phyloP scores from a whole-genome alignment of 2,329 filamentous ascomycete species.

The Colletotrichum navitas region DNA sequence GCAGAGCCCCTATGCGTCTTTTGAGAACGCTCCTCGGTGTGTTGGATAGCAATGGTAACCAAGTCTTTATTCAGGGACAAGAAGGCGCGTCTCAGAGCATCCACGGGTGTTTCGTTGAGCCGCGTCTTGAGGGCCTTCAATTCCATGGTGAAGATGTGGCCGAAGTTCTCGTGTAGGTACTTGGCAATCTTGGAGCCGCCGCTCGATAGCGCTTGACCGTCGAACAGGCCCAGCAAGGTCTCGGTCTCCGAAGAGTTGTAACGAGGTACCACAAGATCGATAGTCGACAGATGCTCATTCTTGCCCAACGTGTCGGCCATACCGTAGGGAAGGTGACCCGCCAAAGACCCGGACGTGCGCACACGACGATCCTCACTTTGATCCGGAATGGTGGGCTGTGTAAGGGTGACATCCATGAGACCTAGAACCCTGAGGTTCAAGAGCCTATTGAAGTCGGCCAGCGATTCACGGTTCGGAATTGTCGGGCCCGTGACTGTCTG shows the following conservation, averaged over 20 bases:
- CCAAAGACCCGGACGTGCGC: conserved; percentile 93
- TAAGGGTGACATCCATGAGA: conserved; percentile 97
- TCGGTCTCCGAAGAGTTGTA: conserved; percentile 93
- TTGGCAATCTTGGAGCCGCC: conserved; percentile 97
- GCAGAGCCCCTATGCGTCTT: conserved; percentile 78
- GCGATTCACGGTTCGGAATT: conserved; percentile 74
- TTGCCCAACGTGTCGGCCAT: conserved; percentile 96
- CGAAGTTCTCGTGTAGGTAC: conserved; percentile 96
- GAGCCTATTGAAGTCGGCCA: conserved; percentile 89
- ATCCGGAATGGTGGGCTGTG: conserved; percentile 91
- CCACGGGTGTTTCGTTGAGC: conserved; percentile 79
- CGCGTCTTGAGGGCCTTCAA: conserved; percentile 77
- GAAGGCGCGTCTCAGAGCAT: conserved; percentile 89
- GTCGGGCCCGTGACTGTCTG: conserved; percentile 68
- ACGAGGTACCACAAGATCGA: conserved; percentile 93
- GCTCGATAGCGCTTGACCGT: conserved; percentile 88
- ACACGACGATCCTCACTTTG: conserved; percentile 96
- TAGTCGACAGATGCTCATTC: conserved; percentile 94
- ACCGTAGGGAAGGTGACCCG: conserved; percentile 91
- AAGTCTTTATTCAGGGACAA: conserved; percentile 93
- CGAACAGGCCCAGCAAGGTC: conserved; percentile 93
- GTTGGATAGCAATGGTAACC: conserved; percentile 84
- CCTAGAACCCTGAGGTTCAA: conserved; percentile 88
- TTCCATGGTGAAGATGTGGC: conserved; percentile 84
- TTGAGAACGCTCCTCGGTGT: conserved; percentile 78